Evolutionary conservation across 495 filamentous ascomycete species (phyloP).

Genomic region (Xylaria curta): DNA sequence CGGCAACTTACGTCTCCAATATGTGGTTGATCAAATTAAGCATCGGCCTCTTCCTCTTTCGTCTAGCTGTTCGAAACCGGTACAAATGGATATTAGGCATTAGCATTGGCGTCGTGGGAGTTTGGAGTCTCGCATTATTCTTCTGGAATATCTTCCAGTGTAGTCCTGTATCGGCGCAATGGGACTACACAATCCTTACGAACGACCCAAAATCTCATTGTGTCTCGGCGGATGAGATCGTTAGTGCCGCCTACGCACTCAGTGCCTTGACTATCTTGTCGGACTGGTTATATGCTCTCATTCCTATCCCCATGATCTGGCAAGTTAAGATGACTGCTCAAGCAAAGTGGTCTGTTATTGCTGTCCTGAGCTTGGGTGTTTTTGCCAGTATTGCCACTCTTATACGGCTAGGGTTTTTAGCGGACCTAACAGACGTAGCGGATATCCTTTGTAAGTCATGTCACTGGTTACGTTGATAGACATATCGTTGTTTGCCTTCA

Average conservation of each 20-base stretch:
- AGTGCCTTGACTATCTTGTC: slow-evolving; percentile 48
- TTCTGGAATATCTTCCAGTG: slow-evolving; percentile 52
- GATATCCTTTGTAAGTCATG: slow-evolving; percentile 45
- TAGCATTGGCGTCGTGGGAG: slow-evolving; percentile 42
- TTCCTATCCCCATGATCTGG: slow-evolving; percentile 55
- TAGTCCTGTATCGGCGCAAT: slow-evolving; percentile 44
- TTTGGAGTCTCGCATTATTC: slow-evolving; percentile 48
- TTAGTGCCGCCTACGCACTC: slow-evolving; percentile 48
- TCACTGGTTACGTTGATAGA: not conserved
- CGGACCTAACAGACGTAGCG: slow-evolving; percentile 41
- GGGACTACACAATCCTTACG: slow-evolving; percentile 47
- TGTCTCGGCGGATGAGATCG: slow-evolving; percentile 41
- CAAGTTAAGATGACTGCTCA: slow-evolving; percentile 46
- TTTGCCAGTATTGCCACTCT: slow-evolving; percentile 52
- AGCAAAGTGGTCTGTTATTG: slow-evolving; percentile 46
- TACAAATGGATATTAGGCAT: slow-evolving; percentile 46
- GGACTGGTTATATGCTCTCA: slow-evolving; percentile 51
- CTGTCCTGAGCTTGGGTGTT: slow-evolving; percentile 47
- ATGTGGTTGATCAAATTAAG: slow-evolving; percentile 56
- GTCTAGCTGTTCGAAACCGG: slow-evolving; percentile 41
- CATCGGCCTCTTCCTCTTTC: slow-evolving; percentile 52
- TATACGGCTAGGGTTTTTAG: slow-evolving; percentile 46
- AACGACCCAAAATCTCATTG: slow-evolving; percentile 37
- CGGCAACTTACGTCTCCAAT: slow-evolving; percentile 45
- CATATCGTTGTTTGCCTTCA: not conserved